These are phyloP conservation scores for Fistulifera pelliculosa DNA, from an alignment of 108 stramenopile genomes.

Conservation along the genomic window DNA sequence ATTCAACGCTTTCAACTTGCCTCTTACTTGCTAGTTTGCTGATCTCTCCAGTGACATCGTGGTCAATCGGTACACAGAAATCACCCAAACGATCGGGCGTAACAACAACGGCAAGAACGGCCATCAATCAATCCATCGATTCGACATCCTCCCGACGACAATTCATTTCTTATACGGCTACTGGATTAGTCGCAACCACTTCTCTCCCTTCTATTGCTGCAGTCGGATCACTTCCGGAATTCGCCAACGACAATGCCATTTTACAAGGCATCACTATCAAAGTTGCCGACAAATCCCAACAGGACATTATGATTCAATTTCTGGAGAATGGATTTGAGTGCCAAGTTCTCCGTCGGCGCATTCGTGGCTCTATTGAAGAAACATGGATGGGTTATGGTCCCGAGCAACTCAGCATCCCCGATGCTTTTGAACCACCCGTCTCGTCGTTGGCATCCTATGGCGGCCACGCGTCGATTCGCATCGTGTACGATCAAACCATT, in stretches of 20 bases:
- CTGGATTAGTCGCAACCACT: no score
- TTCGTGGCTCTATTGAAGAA: constrained; percentile 23
- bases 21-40: no score
- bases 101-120: no score
- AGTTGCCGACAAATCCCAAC: constrained; percentile 53
- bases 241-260: constrained; percentile 51
- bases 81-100: no score
- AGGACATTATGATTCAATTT: constrained; percentile 58
- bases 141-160: no score
- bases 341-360: constrained; percentile 24
- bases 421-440: constrained; percentile 51
- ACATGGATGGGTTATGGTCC: constrained; percentile 82
- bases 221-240: constrained; percentile 59
- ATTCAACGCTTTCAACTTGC: no score
- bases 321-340: constrained; percentile 52
- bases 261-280: constrained; percentile 59
- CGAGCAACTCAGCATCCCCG: constrained; percentile 58
- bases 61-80: no score
- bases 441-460: constrained; percentile 73
- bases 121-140: no score
- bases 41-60: no score
- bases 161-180: no score
- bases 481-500: constrained; percentile 56
- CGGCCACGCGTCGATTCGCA: constrained; percentile 66
- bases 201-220: constrained; percentile 19